These are phyloP conservation scores for Graphilbum ipis-grandicollis DNA, from an alignment of 2,329 filamentous ascomycete genomes.

Conservation along the genomic window DNA sequence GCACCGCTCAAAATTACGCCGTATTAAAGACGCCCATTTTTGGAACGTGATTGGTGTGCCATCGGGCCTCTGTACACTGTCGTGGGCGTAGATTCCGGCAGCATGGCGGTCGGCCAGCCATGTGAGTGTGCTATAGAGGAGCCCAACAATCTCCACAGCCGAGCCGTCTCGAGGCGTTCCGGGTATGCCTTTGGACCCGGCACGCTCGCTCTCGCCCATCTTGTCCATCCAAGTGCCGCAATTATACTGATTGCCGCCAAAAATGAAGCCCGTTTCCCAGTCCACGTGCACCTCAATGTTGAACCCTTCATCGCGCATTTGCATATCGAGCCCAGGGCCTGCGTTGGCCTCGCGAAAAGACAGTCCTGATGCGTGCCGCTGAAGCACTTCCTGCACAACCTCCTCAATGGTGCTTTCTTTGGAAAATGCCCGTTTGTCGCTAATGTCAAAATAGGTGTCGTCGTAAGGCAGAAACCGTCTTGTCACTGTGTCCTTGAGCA, in stretches of 20 bases:
- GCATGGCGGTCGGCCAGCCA: slow-evolving; percentile 59
- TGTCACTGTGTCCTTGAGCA: slow-evolving; percentile 62
- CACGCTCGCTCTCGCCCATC: slow-evolving; percentile 94
- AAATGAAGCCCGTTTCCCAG: slow-evolving; percentile 80
- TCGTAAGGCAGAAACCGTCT: slow-evolving; percentile 88
- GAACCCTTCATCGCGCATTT: slow-evolving; percentile 89
- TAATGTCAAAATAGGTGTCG: slow-evolving; percentile 76
- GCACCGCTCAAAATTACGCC: slow-evolving; percentile 75
- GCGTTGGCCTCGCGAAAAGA: slow-evolving; percentile 92
- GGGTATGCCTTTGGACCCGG: slow-evolving; percentile 80
- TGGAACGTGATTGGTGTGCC: slow-evolving; percentile 47
- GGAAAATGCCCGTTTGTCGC: slow-evolving; percentile 76
- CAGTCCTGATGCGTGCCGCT: slow-evolving; percentile 79
- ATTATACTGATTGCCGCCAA: slow-evolving; percentile 85
- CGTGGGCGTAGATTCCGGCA: slow-evolving; percentile 53
- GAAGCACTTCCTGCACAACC: slow-evolving; percentile 81
- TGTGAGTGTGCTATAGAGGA: slow-evolving; percentile 72
- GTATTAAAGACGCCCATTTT: slow-evolving; percentile 67
- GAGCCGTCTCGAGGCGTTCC: slow-evolving; percentile 95
- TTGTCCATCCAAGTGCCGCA: slow-evolving; percentile 99
- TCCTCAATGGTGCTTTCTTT: slow-evolving; percentile 69
- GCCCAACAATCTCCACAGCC: slow-evolving; percentile 84
- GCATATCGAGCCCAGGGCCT: slow-evolving; percentile 68
- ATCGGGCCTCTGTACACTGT: slow-evolving; percentile 50
- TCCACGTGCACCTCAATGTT: slow-evolving; percentile 82